Conservation (phyloP, 1,284 basidiomycete species). For the Schizopora paradoxa region DNA sequence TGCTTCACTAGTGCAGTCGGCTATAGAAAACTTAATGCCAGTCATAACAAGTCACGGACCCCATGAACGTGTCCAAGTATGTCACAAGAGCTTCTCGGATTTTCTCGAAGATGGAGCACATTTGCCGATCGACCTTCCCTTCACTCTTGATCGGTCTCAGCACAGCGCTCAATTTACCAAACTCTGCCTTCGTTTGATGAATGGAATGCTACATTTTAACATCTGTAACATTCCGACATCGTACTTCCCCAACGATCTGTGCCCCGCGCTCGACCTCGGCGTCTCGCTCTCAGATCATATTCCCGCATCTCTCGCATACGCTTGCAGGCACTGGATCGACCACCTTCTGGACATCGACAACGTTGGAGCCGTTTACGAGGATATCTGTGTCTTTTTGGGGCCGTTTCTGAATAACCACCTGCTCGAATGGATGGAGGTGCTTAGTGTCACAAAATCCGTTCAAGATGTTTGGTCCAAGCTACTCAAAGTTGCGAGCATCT, state of each 20-base stretch:
- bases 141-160: not conserved
- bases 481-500: not conserved
- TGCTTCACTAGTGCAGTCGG: not conserved
- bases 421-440: not conserved
- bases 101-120: not conserved
- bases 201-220: not conserved
- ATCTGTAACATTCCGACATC: not conserved
- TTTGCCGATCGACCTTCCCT: not conserved
- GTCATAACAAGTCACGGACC: too few relatives aligned
- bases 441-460: not conserved
- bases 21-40: not conserved
- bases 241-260: not conserved
- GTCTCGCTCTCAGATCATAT: too few relatives aligned
- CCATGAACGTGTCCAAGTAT: too few relatives aligned
- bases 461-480: too few relatives aligned
- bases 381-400: too few relatives aligned
- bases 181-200: not conserved
- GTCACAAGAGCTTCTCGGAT: not conserved
- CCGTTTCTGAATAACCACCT: not conserved
- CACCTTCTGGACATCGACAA: too few relatives aligned
- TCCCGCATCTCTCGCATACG: too few relatives aligned
- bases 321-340: too few relatives aligned
- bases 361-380: too few relatives aligned
- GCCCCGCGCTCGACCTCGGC: too few relatives aligned
- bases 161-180: too few relatives aligned